Evolutionary conservation across 2,329 filamentous ascomycete species (phyloP), one percentile per base, ranked within the genome.

Genomic region (Daldinia sp.): DNA sequence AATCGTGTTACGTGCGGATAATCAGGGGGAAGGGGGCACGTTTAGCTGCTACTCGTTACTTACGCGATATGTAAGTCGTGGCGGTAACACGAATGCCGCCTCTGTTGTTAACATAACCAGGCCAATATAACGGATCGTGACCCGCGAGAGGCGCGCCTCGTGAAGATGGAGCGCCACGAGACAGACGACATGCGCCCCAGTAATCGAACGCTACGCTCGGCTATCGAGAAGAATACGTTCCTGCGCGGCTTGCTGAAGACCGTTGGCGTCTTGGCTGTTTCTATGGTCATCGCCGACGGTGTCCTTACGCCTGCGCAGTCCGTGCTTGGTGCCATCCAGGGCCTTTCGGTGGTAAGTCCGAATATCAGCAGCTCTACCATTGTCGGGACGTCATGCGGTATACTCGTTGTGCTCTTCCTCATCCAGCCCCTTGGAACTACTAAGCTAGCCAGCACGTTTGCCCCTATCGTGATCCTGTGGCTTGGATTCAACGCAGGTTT

Each of bases 1-100:
- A 63, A 85, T 91, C 71, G 84, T 91, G 34, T 76, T 91, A 4
- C 79, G 78, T 30, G 89, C 89, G 53, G 88, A 91, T 73, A 87
- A 91, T 64, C 88, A 91, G 71, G 89, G 89, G 43, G 87, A 91
- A 71, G 89, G 89, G 25, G 89, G 89, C 27, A 90, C 88, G 0
- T 91, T 91, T 74, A 86, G 85, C 27, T 83, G 87, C 23, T 90
- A 90, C 74, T 87, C 85, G 3, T 76, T 91, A 11, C 81, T 91
- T 1, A 83, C 87, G 3, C 79, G 86, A 68, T 88, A 85, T 74
- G 82, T 83, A 71, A 71, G 77, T 70, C 2, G 17, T 19, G 17
- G n/a, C 11, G 3, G 21, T 30, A 15, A 8, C 21, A 6, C 0
- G 11, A 9, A 4, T 11, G n/a, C 15, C 29, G 2, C 3, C 30